phyloP scores from a whole-genome alignment of 2,329 filamentous ascomycete genomes.

The Cladosporium sp. region DNA sequence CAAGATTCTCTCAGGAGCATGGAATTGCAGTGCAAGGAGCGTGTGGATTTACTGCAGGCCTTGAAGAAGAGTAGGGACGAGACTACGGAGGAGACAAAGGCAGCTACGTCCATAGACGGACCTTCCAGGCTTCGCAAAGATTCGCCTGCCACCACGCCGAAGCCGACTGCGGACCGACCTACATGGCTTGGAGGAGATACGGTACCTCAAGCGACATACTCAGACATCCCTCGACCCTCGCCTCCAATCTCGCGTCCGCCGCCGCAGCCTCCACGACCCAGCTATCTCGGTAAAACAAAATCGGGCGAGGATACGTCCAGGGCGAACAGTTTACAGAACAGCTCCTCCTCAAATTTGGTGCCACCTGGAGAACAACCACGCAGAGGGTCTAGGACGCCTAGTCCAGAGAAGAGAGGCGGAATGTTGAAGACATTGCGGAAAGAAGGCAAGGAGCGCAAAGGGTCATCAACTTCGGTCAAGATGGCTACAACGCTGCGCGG shows the following conservation, averaged over 20 bases:
- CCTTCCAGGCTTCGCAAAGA: constrained; percentile 19
- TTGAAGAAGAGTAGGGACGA: constrained; percentile 67
- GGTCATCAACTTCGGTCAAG: constrained; percentile 44
- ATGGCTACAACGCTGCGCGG: constrained; percentile 49
- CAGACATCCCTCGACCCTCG: constrained; percentile 73
- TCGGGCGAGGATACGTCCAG: constrained; percentile 35
- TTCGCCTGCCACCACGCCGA: constrained; percentile 17
- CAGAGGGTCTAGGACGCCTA: constrained; percentile 58
- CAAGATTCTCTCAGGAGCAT: constrained; percentile 79
- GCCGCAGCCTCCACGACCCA: constrained; percentile 47
- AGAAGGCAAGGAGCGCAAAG: constrained; percentile 31
- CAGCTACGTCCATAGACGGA: constrained; percentile 22
- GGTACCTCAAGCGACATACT: constrained; percentile 77
- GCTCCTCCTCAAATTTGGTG: constrained; percentile 25
- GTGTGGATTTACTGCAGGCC: constrained; percentile 84
- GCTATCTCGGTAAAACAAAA: constrained; percentile 51
- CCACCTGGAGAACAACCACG: constrained; percentile 36
- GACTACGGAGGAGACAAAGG: constrained; percentile 44
- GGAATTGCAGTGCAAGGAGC: constrained; percentile 89
- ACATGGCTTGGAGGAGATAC: constrained; percentile 80
- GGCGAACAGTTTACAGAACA: constrained; percentile 33
- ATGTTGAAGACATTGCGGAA: constrained; percentile 51
- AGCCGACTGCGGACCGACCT: constrained; percentile 31
- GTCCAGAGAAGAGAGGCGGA: constrained; percentile 61
- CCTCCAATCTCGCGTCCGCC: constrained; percentile 47